phyloP scores from a whole-genome alignment of 2,329 filamentous ascomycete species.

The Botryotinia convoluta region DNA sequence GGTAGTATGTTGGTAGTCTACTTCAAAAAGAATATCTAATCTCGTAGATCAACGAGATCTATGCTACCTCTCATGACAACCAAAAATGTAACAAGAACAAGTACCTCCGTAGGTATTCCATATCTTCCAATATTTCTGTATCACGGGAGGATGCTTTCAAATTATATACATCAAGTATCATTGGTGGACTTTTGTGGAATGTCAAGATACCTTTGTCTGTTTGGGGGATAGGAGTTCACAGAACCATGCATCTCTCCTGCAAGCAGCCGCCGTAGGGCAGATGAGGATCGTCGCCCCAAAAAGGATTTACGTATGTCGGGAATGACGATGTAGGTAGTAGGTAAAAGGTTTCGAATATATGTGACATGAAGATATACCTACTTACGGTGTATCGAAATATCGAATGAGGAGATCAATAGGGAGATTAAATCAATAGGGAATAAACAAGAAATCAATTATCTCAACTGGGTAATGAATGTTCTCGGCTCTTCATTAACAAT shows the following conservation, averaged over 20 bases:
- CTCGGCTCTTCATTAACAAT: not conserved
- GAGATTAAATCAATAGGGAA: not conserved
- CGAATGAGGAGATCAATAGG: not conserved
- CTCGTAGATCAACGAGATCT: not conserved
- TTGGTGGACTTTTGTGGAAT: not conserved
- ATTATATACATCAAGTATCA: not conserved
- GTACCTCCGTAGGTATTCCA: not conserved
- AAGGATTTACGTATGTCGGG: constrained; percentile 8
- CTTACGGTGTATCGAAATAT: not conserved
- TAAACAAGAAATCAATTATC: not conserved
- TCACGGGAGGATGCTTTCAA: not conserved
- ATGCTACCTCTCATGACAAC: not conserved
- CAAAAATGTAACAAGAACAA: not conserved
- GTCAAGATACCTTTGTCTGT: not conserved
- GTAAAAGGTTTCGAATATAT: constrained; percentile 3
- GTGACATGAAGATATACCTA: constrained; percentile 5
- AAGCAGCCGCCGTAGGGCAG: constrained; percentile 21
- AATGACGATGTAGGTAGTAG: not conserved
- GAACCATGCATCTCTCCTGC: constrained; percentile 18
- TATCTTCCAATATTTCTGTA: not conserved
- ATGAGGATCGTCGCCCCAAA: constrained; percentile 28
- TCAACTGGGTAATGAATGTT: not conserved
- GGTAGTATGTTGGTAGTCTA: not conserved
- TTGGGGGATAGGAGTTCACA: constrained; percentile 6
- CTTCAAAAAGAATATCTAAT: not conserved